phyloP scores from a whole-genome alignment of 225 moss, liverwort and hornwort genomes.

The Thuidium tamariscinum region DNA sequence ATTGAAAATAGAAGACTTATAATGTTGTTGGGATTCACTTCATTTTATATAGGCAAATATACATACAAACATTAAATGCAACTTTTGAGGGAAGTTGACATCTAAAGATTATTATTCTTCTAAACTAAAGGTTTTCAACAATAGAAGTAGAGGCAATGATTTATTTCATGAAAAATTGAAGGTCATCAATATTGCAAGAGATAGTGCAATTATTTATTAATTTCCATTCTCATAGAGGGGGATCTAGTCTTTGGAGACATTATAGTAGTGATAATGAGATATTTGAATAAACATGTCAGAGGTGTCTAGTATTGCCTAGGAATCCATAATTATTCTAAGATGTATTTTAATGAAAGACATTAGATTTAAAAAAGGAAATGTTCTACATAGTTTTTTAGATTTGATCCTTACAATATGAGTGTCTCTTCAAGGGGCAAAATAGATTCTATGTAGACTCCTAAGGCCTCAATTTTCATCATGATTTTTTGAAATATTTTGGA shows the following conservation, averaged over 20 bases:
- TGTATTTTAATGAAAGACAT: no score
- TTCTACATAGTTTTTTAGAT: no score
- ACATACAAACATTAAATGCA: background rate
- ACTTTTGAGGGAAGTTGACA: rapidly evolving
- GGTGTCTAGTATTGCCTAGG: rapidly evolving
- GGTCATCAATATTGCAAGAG: rapidly evolving
- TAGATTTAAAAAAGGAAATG: no score
- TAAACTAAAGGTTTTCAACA: rapidly evolving
- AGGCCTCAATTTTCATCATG: no score
- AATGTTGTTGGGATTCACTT: background rate
- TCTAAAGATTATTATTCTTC: background rate
- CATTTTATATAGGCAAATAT: rapidly evolving
- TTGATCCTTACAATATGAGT: no score
- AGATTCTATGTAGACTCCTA: no score
- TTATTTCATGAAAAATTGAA: background rate
- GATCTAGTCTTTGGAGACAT: background rate
- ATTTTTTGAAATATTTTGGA: no score
- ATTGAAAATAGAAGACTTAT: rapidly evolving
- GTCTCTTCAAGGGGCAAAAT: no score
- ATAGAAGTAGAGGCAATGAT: rapidly evolving
- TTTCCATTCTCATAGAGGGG: rapidly evolving
- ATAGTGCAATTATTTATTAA: background rate
- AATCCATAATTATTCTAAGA: background rate
- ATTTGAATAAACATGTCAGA: background rate
- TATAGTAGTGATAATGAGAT: rapidly evolving